Evolutionary conservation across 805 yeast species (phyloP), one percentile per base, ranked within the genome.

Genomic region (Starmerella khaoyaiensis): DNA sequence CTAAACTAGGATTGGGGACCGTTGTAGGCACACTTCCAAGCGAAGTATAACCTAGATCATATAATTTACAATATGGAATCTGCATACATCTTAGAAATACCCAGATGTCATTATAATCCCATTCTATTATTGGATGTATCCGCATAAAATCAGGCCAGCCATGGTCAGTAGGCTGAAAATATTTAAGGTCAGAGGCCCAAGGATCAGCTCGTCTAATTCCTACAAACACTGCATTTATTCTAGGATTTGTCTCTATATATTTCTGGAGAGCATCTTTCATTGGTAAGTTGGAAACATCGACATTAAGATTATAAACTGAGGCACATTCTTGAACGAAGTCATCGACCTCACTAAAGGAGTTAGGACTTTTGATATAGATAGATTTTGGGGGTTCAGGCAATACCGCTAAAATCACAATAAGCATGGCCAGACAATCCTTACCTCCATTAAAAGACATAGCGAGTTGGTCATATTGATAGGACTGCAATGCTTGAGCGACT

Each of bases 361-460:
- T 64, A 43, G 76, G 83, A 27, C 77, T 72, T 51, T 81, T 76
- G 36, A 90, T 77, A 54, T 81, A 80, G 5, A 87, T 81, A 0
- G 79, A 67, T 14, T 11, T 8, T 37, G 68, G 35, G 1, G 45
- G 11, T 58, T 47, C n/a, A 39, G 21, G 16, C 15, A 37, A 58
- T 61, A 17, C 71, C 1, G 90, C 76, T 35, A 86, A 59, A 37
- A 81, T 72, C 4, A 90, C 53, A 12, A 83, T 63, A 38, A 90
- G 66, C 78, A 87, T 74, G 22, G 86, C 96, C 32, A 86, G 70
- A 51, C 97, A 90, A 60, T 90, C 98, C 54, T 90, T 90, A 1
- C 98, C 98, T 9, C 98, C 98, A 55, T 90, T 90, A 57, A 79
- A 90, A 2, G 94, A 79, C 11, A 90, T 65, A 0, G 96, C 78